Conservation (phyloP, 352 stramenopile genomes). For the Phytophthora ohioensis region DNA sequence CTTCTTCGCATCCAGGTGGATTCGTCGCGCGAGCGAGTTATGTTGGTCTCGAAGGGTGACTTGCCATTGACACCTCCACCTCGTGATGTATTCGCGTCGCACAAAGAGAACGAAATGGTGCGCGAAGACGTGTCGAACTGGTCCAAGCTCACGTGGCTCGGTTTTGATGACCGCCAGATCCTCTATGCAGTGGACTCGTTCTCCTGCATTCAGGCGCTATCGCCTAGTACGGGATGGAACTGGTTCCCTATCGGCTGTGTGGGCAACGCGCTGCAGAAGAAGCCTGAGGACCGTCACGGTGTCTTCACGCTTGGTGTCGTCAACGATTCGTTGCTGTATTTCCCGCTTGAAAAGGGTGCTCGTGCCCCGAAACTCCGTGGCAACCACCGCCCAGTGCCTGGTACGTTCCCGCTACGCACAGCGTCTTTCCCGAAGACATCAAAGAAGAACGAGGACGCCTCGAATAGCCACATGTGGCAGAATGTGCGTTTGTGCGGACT, state of each 20-base stretch:
- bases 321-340: slow-evolving; percentile 80
- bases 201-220: slow-evolving; percentile 70
- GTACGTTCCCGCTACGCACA: slow-evolving; percentile 63
- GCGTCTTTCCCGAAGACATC: slow-evolving; percentile 67
- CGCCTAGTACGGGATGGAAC: slow-evolving; percentile 57
- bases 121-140: slow-evolving; percentile 56
- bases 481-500: slow-evolving; percentile 60
- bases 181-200: slow-evolving; percentile 80
- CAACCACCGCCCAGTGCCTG: slow-evolving; percentile 80
- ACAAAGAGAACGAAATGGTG: slow-evolving; percentile 68
- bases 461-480: slow-evolving; percentile 76
- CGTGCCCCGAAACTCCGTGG: slow-evolving; percentile 60
- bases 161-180: slow-evolving; percentile 78
- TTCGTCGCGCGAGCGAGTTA: slow-evolving; percentile 52
- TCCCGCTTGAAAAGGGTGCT: slow-evolving; percentile 63
- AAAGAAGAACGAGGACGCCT: slow-evolving; percentile 36
- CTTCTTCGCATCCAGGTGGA: slow-evolving; percentile 59
- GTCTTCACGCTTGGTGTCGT: slow-evolving; percentile 79
- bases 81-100: slow-evolving; percentile 72
- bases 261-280: slow-evolving; percentile 67
- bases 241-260: slow-evolving; percentile 83
- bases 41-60: slow-evolving; percentile 50
- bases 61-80: slow-evolving; percentile 70
- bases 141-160: slow-evolving; percentile 75
- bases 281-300: slow-evolving; percentile 58